Evolutionary conservation across 208 protist genomes (phyloP).

Genomic region (Leishmania mexicana): DNA sequence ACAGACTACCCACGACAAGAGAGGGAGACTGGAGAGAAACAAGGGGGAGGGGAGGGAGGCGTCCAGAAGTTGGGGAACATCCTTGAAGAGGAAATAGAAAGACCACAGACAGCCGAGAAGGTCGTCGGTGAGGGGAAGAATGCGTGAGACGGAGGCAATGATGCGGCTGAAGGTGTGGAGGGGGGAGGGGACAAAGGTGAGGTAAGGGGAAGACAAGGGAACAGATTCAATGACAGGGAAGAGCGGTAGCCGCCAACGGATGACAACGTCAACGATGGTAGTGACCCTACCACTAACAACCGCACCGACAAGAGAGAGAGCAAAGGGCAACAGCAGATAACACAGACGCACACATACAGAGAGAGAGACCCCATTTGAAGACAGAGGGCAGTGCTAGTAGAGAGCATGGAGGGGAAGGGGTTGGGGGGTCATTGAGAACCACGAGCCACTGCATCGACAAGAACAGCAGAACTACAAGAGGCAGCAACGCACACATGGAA

Average conservation of each 20-base stretch:
- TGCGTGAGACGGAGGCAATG: background rate
- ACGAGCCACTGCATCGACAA: background rate
- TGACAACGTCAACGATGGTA: background rate
- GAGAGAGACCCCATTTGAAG: background rate
- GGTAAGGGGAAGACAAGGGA: background rate
- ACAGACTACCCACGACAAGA: background rate
- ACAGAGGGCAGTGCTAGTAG: background rate
- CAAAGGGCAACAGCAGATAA: background rate
- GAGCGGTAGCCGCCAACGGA: background rate
- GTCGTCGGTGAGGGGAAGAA: background rate
- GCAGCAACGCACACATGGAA: slow-evolving; percentile 3
- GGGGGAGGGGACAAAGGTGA: background rate
- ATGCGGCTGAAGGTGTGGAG: background rate
- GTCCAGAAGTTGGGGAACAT: background rate
- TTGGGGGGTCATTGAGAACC: background rate
- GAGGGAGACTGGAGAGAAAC: background rate
- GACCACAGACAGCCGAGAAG: background rate
- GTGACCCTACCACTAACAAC: background rate
- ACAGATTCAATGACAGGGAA: background rate
- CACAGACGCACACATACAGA: background rate
- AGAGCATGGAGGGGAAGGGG: background rate
- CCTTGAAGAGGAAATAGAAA: background rate
- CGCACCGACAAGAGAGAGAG: slow-evolving; percentile 2
- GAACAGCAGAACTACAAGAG: slow-evolving; percentile 6
- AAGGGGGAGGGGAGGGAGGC: background rate